Evolutionary conservation across 306 rosid species (phyloP).

Genomic region (Inga oerstediana): DNA sequence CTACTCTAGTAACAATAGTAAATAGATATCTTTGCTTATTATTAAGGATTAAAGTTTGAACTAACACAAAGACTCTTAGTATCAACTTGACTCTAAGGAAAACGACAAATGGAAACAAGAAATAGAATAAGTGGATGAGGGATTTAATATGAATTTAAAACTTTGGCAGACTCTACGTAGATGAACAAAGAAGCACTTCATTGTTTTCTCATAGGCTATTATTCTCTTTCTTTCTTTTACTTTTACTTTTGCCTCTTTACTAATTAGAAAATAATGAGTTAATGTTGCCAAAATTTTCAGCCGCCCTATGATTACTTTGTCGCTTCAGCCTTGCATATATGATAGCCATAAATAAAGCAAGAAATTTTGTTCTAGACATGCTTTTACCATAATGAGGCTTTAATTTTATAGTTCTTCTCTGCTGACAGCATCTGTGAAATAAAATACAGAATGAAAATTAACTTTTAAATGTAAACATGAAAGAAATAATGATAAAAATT

Average conservation of each 20-base stretch:
- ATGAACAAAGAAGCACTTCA: background rate
- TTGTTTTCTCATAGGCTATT: background rate
- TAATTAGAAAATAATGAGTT: background rate
- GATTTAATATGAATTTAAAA: constrained; percentile 25
- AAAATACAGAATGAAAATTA: background rate
- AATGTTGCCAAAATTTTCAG: background rate
- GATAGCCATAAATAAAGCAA: background rate
- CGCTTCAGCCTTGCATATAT: background rate
- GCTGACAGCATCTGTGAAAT: background rate
- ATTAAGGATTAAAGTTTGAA: constrained; percentile 1
- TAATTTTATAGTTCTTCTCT: background rate
- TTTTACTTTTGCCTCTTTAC: background rate
- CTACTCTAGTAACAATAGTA: background rate
- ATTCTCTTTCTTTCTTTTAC: background rate
- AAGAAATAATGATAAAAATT: background rate
- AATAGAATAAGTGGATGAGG: constrained; percentile 14
- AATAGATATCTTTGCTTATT: background rate
- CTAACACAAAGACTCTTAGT: background rate
- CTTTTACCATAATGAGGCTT: background rate
- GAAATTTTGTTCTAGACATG: background rate
- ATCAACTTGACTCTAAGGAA: background rate
- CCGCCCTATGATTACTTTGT: background rate
- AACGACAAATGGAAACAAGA: constrained; percentile 17
- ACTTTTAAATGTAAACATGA: background rate
- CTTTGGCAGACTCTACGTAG: constrained; percentile 8